Base-by-base conservation (phyloP, 495 filamentous ascomycete species). In the Pseudoneurospora amorphoporcata region DNA sequence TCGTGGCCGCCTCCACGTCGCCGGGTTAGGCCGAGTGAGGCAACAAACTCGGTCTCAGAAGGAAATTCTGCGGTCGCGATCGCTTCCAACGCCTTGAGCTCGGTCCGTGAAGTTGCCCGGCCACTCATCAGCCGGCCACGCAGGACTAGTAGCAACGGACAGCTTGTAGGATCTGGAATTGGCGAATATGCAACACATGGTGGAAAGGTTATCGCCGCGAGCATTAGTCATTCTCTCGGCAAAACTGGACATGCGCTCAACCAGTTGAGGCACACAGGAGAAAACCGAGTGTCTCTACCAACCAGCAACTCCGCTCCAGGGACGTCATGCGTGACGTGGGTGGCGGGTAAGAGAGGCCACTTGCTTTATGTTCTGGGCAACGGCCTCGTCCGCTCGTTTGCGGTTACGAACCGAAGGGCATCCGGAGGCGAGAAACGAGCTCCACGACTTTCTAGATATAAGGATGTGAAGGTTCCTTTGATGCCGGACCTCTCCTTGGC, bases 1-100 rank as follows among this genome's bases (percentile, higher is more conserved):
- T 89, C 91, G 53, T 98, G 94, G 95, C 94, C 94, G 39, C 94
- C 94, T 58, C 89, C 90, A 71, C 92, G 92, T 65, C 90, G 92
- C 70, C 77, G 82, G 23, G 82, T 82, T 39, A 85, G 83, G 19
- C 76, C 84, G 23, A 78, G 83, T 29, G 81, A 85, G n/a, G 78
- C 76, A 37, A 83, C 83, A 53, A 73, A 77, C 10, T 70, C 79
- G 75, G 40, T 81, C 53, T 43, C 78, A 70, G 81, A 78, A 73
- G 78, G 87, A 9, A 77, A 82, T 16, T 86, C 86, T 3, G 87
- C 86, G 32, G 84, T 87, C 29, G 84, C 85, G 12, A 80, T 86
- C 43, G 86, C 87, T 1, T 86, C 87, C 39, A 90, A 86, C 73
- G 84, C 90, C 3, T 79, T 94, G 39, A 90, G 87, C n/a, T 87